Conservation (phyloP, 345 rosid species). For the Brassica cretica region DNA sequence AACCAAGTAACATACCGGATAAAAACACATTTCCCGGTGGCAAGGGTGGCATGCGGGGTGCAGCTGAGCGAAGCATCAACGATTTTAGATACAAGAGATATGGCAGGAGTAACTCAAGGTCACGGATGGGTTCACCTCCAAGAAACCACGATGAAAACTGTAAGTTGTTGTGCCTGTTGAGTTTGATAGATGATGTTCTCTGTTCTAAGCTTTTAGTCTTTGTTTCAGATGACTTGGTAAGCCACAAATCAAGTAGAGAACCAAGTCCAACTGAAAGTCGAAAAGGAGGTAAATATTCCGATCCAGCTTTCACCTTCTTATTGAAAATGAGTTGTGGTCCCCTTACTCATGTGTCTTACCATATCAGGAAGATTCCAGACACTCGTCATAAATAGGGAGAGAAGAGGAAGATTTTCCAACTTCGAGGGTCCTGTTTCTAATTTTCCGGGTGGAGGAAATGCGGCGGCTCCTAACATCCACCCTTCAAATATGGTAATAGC, state of each 20-base stretch:
- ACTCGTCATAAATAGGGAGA: constrained; percentile 68
- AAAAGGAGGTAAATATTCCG: constrained; percentile 64
- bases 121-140: constrained; percentile 54
- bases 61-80: constrained; percentile 53
- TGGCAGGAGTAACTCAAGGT: constrained; percentile 51
- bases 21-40: constrained; percentile 46
- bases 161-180: constrained; percentile 42
- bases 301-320: constrained; percentile 16
- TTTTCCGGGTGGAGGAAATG: constrained; percentile 46
- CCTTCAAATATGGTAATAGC: constrained; percentile 54
- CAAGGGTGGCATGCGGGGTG: constrained; percentile 52
- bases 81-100: constrained; percentile 57
- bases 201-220: constrained; percentile 24
- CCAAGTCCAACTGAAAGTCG: constrained; percentile 50
- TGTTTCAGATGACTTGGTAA: constrained; percentile 64
- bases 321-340: constrained; percentile 10
- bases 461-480: constrained; percentile 47
- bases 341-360: constrained; percentile 23
- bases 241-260: constrained; percentile 58
- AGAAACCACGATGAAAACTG: constrained; percentile 61
- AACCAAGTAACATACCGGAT: constrained; percentile 45
- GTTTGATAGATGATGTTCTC: constrained; percentile 13
- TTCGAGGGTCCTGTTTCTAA: constrained; percentile 52
- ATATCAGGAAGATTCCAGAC: constrained; percentile 66
- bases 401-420: constrained; percentile 65